Evolutionary conservation across 768 basidiomycete genomes (phyloP), one percentile per base, ranked within the genome.

Genomic region (Boletus sensibilis): DNA sequence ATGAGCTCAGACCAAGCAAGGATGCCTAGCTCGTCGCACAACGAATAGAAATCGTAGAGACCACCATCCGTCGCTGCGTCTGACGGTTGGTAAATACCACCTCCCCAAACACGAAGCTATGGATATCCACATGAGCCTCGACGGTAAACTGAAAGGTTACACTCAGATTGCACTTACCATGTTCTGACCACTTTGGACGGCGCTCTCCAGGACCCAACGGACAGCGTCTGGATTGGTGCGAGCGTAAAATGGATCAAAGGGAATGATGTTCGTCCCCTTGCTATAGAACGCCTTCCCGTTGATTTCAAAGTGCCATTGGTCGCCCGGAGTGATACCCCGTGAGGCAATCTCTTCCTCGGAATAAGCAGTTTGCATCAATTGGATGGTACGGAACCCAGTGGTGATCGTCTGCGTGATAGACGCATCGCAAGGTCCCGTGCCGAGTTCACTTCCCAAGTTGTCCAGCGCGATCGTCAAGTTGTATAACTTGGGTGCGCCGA

Each of bases 291-390:
- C 75, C 63, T 78, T 77, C 11, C 83, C 83, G 50, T 85, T 84
- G 54, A 85, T 74, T 57, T 79, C 75, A 63, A 85, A 84, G 64
- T 84, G 81, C 78, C 81, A 84, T 59, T 84, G 76, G 58, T 85
- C 82, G 8, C 83, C 82, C 1, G 83, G 82, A 1, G 78, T 83
- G 53, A 84, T 82, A 1, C 82, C 81, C 5, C 79, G 74, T 33
- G 66, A 60, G 3, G 64, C 65, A 20, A 83, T 61, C 31, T 83
- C 81, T 31, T 72, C 68, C 47, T 76, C 68, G 9, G 76, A 68
- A 58, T 83, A 83, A 2, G 78, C 69, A 9, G 74, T 65, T 66
- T 84, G 82, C 27, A 78, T 73, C 33, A 84, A 76, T 47, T 79
- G 72, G 47, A 85, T 77, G 3, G 83, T 84, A n/a, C 83, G 79